Evolutionary conservation across 129 eudicot genomes (phyloP), one percentile per base, ranked within the genome.

Genomic region (Escallonia rubra): DNA sequence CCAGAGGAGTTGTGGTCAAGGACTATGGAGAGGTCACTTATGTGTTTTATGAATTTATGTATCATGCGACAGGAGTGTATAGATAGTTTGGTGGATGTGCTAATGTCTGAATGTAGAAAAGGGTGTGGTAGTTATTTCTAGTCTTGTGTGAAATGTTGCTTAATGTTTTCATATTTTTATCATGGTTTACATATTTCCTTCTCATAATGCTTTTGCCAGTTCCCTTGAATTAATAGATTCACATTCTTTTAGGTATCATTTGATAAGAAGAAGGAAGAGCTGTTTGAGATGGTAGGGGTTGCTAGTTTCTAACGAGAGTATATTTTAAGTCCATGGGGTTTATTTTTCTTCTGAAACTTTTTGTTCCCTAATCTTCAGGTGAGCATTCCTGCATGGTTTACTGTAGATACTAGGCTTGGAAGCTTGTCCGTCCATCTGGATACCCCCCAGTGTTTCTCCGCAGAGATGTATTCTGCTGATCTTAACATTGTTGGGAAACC

Each of bases 311-410:
- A 47, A 55, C 43, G 10, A 16, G 14, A 42, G 67, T 57, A 50
- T 60, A 42, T 11, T 63, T 15, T 41, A 4, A 41, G 64, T 78
- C 66, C 62, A 10, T 62, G 48, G 59, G 45, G 57, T 68, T 59
- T 2, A 10, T 64, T 74, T 72, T 70, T 57, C 47, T 65, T 54
- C 57, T 80, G 65, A 0, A 23, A 57, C 61, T 7, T 70, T 13
- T 47, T 56, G 68, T 59, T 65, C 69, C 45, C 52, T 23, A 23
- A 23, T 70, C 45, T 83, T 55, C 80, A 93, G 99, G 96, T 93
- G 46, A 93, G 96, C 85, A 77, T 93, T 77, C 99, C 99, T n/a
- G 81, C 96, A 14, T 93, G 99, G 99, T 93, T 89, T 85, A 76
- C 90, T 14, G 82, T 84, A 67, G 99, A 93, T 77, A 84, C 90